Evolutionary conservation across 2,329 filamentous ascomycete genomes (phyloP), one percentile per base, ranked within the genome.

Genomic region (Pezicula carpinea): DNA sequence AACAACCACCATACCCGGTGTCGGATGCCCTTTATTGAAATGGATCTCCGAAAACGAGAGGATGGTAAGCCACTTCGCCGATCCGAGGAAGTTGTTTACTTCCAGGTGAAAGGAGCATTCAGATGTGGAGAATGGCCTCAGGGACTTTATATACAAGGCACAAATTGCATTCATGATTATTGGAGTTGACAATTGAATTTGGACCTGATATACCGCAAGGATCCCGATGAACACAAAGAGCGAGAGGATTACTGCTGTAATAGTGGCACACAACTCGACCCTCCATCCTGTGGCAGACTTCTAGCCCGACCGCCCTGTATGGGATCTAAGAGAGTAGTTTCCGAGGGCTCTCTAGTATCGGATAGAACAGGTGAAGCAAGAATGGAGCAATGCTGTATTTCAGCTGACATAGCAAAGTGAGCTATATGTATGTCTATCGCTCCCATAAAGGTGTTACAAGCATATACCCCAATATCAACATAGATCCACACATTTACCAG

Each of bases 131-230:
- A 15, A 29, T n/a, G n/a, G 7, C 7, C 21, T 13, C 22, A 3
- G 14, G 21, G 49, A 49, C n/a, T 52, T 32, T 41, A 48, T 52
- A 11, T 42, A 52, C 22, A 43, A 52, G 23, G 43, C 49, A 23
- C 49, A 49, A 31, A 35, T 43, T n/a, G 49, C 49, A 15, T 22
- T 52, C 15, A 46, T 49, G 46, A 29, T 52, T 31, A 49, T 39
- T 22, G 46, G 49, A 11, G 22, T 52, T 11, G 46, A 49, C 41
- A 34, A 49, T 21, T 49, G 46, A 33, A 18, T 52, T 17, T 52
- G 49, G 46, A 32, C 49, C 8, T 46, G 18, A 13, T 52, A 52
- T 49, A 52, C 15, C 49, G 49, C 43, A 49, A 49, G 31, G 34
- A 39, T 17, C 36, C 15, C 10, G 21, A 39, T 1, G 17, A 6